Percentiles rank a stretch among this genome's conserved stretches.
Evolutionary conservation across 768 basidiomycete species (phyloP).

Genomic region (Gautieria morchelliformis): DNA sequence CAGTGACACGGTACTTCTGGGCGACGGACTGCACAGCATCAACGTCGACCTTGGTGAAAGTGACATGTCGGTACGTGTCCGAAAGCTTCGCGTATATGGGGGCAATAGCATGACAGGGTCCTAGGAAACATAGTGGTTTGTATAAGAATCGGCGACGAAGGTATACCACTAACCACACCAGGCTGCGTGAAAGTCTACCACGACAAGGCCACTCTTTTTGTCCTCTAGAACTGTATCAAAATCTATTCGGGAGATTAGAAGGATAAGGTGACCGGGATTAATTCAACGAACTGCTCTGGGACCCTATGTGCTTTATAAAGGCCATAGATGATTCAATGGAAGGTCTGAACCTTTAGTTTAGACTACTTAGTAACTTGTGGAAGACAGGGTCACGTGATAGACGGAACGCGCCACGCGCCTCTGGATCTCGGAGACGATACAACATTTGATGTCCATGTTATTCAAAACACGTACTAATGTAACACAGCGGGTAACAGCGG

Average conservation of each 20-base stretch:
- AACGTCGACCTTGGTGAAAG: conserved; percentile 8
- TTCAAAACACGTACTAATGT: not conserved
- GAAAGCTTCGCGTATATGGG: conserved; percentile 1
- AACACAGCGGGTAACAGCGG: not conserved
- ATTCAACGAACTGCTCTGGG: not conserved
- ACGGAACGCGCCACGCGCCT: too few relatives aligned
- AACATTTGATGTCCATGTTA: not conserved
- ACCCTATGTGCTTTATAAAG: conserved; percentile 4
- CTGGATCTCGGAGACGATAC: too few relatives aligned
- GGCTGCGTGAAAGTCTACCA: conserved; percentile 4
- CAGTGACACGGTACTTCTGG: conserved; percentile 6
- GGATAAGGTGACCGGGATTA: not conserved
- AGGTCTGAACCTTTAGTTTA: not conserved
- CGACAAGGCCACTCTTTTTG: conserved; percentile 3
- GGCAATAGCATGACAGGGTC: conserved; percentile 4
- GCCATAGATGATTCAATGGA: conserved; percentile 3
- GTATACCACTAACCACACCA: conserved; percentile 7
- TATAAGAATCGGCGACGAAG: not conserved
- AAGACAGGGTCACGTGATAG: not conserved
- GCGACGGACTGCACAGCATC: conserved; percentile 13
- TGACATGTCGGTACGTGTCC: conserved; percentile 2
- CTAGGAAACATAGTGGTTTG: not conserved
- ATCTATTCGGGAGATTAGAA: not conserved
- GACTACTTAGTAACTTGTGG: too few relatives aligned
- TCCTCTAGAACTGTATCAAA: conserved; percentile 4